Conservation (phyloP, 257 asterid genomes). For the Echium plantagineum region DNA sequence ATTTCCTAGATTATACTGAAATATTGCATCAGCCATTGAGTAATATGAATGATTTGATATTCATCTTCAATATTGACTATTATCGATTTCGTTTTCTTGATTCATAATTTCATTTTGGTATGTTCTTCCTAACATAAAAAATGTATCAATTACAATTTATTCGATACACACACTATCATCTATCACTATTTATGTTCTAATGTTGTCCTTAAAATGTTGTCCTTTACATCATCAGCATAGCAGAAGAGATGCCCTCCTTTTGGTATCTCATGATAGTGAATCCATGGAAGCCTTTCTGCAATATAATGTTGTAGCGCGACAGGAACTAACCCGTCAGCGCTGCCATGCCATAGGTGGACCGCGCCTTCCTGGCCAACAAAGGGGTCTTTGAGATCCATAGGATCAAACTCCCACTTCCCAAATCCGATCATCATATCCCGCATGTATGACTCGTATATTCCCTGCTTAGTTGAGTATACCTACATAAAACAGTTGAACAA, state of each 20-base stretch:
- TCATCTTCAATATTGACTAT: too few relatives aligned
- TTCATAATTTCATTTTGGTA: too few relatives aligned
- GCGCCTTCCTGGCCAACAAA: conserved; percentile 26
- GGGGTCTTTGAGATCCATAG: conserved; percentile 34
- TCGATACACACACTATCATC: background rate
- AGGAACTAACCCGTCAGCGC: conserved; percentile 40
- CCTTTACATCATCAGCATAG: background rate
- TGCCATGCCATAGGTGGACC: conserved; percentile 46
- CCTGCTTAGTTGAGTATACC: conserved; percentile 28
- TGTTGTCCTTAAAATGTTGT: background rate
- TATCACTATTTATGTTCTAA: background rate
- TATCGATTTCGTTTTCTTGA: too few relatives aligned
- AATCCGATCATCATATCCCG: conserved; percentile 44
- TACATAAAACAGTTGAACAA: conserved; percentile 9
- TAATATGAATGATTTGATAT: too few relatives aligned
- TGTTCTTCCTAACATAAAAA: too few relatives aligned
- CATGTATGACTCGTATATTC: conserved; percentile 32
- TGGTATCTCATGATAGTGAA: background rate
- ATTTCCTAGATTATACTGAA: too few relatives aligned
- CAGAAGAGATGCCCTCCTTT: background rate
- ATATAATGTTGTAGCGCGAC: conserved; percentile 30
- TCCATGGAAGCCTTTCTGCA: conserved; percentile 39
- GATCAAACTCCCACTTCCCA: conserved; percentile 42
- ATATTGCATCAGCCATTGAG: too few relatives aligned
- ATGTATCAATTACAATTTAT: too few relatives aligned